Percentiles rank a stretch among this genome's conserved stretches.
Evolutionary conservation across 306 rosid species (phyloP).

Genomic region (Lagenaria siceraria): DNA sequence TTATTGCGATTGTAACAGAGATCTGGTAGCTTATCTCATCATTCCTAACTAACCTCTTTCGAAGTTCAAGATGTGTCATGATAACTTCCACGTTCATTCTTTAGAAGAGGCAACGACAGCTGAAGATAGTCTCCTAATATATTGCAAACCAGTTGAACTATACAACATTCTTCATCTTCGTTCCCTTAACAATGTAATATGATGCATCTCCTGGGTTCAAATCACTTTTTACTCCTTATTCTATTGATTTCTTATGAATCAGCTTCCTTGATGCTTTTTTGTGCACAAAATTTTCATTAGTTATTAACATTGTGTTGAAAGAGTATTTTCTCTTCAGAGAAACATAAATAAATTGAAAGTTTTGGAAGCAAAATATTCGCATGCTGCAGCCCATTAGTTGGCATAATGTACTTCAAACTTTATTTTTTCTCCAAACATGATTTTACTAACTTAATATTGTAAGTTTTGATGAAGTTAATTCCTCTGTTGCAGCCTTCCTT

Average conservation of each 20-base stretch:
- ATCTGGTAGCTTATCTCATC: neutral
- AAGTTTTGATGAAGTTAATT: neutral
- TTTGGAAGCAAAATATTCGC: neutral
- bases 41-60: neutral
- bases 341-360: neutral
- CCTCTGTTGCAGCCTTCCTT: constrained; percentile 65
- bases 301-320: neutral
- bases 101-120: constrained; percentile 55
- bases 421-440: neutral
- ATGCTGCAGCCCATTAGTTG: neutral
- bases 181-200: constrained; percentile 53
- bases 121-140: constrained; percentile 76
- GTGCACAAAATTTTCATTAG: neutral
- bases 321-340: too few species aligned
- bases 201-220: neutral
- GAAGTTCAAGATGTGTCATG: constrained; percentile 63
- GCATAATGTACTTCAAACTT: constrained; percentile 3
- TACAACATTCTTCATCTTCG: constrained; percentile 89
- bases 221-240: neutral
- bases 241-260: neutral
- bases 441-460: neutral
- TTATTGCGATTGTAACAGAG: neutral
- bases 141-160: constrained; percentile 95
- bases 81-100: constrained; percentile 46
- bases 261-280: neutral